Conservation (phyloP, 1,284 basidiomycete species). For the Tilletia walkeri region DNA sequence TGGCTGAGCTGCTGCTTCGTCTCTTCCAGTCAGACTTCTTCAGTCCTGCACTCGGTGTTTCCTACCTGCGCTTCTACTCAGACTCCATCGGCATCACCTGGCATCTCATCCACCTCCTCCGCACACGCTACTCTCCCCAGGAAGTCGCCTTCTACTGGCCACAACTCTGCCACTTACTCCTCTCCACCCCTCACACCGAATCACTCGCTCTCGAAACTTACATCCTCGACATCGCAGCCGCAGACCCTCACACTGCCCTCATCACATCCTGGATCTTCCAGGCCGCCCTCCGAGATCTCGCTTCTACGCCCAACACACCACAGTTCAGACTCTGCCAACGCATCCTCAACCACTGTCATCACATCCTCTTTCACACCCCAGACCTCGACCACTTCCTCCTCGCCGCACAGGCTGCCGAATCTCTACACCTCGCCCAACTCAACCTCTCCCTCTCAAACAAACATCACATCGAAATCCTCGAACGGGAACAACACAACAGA, state of each 20-base stretch:
- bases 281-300: conserved; percentile 49
- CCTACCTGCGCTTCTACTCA: conserved; percentile 47
- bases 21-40: conserved; percentile 55
- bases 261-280: conserved; percentile 55
- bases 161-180: conserved; percentile 53
- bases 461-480: neutral
- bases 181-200: conserved; percentile 42
- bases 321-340: conserved; percentile 91
- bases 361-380: conserved; percentile 82
- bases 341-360: conserved; percentile 86
- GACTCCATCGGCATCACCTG: conserved; percentile 55
- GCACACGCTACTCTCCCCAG: conserved; percentile 36
- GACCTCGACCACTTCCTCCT: conserved; percentile 52
- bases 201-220: conserved; percentile 51
- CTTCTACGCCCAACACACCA: conserved; percentile 63
- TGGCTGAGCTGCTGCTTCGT: conserved; percentile 52
- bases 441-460: neutral
- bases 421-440: neutral
- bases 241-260: conserved; percentile 51
- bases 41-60: conserved; percentile 52
- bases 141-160: conserved; percentile 56
- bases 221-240: conserved; percentile 47
- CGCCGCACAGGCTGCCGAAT: neutral
- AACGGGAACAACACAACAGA: neutral
- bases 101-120: conserved; percentile 49